These are phyloP conservation scores for Phanerodontia chrysosporium DNA, from an alignment of 768 basidiomycete genomes.

Conservation along the genomic window DNA sequence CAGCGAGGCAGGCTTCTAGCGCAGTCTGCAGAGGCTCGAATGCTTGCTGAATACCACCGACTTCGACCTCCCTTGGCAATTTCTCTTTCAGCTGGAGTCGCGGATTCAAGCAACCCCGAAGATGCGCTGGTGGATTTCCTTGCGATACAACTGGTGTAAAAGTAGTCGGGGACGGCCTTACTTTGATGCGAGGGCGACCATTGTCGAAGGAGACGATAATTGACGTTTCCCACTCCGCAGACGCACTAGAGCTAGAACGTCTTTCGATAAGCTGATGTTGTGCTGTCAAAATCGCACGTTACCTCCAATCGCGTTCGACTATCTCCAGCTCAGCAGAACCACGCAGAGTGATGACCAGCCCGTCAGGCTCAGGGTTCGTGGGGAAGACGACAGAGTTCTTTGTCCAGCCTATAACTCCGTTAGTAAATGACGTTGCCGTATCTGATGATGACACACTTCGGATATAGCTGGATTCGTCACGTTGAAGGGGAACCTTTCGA, in stretches of 20 bases:
- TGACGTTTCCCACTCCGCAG: slow-evolving; percentile 20
- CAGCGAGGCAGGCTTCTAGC: slow-evolving; percentile 23
- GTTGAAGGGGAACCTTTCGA: neutral
- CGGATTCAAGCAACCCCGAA: slow-evolving; percentile 11
- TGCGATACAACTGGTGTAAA: neutral
- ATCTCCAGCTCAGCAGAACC: slow-evolving; percentile 23
- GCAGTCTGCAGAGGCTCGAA: slow-evolving; percentile 24
- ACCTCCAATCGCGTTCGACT: slow-evolving; percentile 18
- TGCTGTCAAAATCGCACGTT: neutral
- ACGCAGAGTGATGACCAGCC: slow-evolving; percentile 21
- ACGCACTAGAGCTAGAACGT: slow-evolving; percentile 17
- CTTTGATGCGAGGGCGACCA: slow-evolving; percentile 19
- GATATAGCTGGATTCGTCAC: neutral
- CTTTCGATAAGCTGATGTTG: neutral
- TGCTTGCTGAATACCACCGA: slow-evolving; percentile 18
- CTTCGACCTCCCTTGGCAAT: slow-evolving; percentile 18
- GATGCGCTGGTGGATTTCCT: neutral
- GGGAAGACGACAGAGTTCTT: slow-evolving; percentile 25
- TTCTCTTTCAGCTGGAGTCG: slow-evolving; percentile 15
- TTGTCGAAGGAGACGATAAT: slow-evolving; percentile 15
- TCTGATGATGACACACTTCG: neutral
- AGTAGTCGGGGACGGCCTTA: neutral
- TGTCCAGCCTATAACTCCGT: slow-evolving; percentile 5
- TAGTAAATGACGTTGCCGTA: neutral
- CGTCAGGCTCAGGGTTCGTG: slow-evolving; percentile 16